Evolutionary conservation across 2,329 filamentous ascomycete genomes (phyloP), one percentile per base, ranked within the genome.

Genomic region (Aspergillus vadensis): DNA sequence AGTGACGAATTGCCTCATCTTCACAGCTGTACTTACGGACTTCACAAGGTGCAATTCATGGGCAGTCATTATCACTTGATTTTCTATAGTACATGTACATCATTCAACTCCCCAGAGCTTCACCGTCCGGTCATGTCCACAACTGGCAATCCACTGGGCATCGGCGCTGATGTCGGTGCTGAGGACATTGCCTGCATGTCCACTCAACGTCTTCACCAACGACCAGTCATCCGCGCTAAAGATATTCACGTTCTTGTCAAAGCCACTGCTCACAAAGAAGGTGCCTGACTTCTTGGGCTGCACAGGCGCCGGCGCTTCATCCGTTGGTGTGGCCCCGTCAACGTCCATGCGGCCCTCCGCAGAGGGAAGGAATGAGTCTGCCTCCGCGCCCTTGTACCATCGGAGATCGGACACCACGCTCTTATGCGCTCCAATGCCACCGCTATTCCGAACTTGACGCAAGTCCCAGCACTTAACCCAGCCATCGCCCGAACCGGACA

Each of bases 391-490:
- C 76, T 95, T 96, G 80, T 90, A 98, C 92, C 95, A 98, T 64
- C 92, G 84, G 64, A 99, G 79, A 75, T 99, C 95, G 1, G 92
- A 95, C 7, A 99, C 93, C 36, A 95, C 90, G 65, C 92, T 94
- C 53, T 87, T 89, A 75, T 99, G 95, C 6, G 95, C 94, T 52
- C 94, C 95, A 23, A 99, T 90, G 17, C 90, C 91, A 12, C 91
- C 94, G 0, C 86, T 89, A 64, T 88, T 88, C 68, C 90, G 86
- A 52, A 98, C 93, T 70, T 95, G 94, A 49, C 95, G 88, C 55
- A 99, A 84, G 73, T 99, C 95, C 95, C 95, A 99, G 78, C 94
- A 97, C 77, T 97, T 98, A 71, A 97, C 88, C 86, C 95, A 98
- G 17, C 94, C 94, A 72, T 99, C 95, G 2, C 89, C 92, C 14